These are phyloP conservation scores for Malassezia psittaci DNA, from an alignment of 1,284 basidiomycete species.

Conservation along the genomic window DNA sequence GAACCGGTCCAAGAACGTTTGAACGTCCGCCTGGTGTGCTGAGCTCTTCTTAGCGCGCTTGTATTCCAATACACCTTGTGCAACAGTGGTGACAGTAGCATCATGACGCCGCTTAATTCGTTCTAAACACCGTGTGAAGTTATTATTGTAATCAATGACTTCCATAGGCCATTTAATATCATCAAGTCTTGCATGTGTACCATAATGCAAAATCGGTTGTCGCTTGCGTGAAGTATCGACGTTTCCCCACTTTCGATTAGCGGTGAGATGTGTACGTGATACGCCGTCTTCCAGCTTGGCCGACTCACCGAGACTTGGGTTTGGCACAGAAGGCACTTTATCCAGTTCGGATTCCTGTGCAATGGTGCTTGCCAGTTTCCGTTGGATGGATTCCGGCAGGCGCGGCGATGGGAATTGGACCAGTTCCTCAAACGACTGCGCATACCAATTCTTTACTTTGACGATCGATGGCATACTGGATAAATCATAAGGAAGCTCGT, in stretches of 20 bases:
- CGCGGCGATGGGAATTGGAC: conserved; percentile 40
- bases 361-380: conserved; percentile 21
- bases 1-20: conserved; percentile 91
- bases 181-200: conserved; percentile 71
- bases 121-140: conserved; percentile 77
- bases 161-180: conserved; percentile 73
- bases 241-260: neutral
- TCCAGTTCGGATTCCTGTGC: neutral
- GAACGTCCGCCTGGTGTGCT: conserved; percentile 69
- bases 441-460: conserved; percentile 97
- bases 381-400: conserved; percentile 38
- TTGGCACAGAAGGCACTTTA: conserved; percentile 27
- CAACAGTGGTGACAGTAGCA: conserved; percentile 88
- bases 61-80: conserved; percentile 64
- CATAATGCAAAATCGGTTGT: conserved; percentile 42
- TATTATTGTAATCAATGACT: conserved; percentile 82
- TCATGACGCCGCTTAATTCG: conserved; percentile 90
- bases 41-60: conserved; percentile 51
- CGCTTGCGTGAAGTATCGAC: neutral
- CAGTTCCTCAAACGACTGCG: conserved; percentile 74
- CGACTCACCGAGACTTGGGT: conserved; percentile 35
- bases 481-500: conserved; percentile 83
- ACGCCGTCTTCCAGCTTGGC: conserved; percentile 27
- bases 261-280: conserved; percentile 11
- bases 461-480: conserved; percentile 84